Evolutionary conservation across 1,284 basidiomycete genomes (phyloP).

Genomic region (Sporisorium graminicola): DNA sequence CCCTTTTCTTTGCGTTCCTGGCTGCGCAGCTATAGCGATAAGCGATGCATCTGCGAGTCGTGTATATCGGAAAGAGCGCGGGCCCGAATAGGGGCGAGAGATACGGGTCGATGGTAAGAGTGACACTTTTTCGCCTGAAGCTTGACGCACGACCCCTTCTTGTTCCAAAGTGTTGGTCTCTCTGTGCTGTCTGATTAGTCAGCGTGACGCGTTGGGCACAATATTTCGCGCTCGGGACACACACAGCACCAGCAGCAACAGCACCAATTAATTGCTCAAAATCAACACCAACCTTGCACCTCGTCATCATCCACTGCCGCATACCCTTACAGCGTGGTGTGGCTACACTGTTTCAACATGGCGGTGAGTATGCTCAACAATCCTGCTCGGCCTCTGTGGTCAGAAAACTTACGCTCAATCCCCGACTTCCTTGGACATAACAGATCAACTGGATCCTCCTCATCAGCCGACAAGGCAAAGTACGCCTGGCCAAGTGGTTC

Average conservation of each 20-base stretch:
- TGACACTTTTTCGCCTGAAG: constrained; percentile 3
- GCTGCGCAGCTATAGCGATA: constrained; percentile 3
- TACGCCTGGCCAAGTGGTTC: constrained; percentile 98
- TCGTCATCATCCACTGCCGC: background rate
- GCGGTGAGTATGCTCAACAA: constrained; percentile 5
- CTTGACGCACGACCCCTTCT: constrained; percentile 12
- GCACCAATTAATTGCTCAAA: background rate
- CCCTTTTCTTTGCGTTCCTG: constrained; percentile 10
- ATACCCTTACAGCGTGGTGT: background rate
- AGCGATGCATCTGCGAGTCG: background rate
- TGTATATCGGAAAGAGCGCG: background rate
- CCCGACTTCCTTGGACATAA: background rate
- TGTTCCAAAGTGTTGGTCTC: constrained; percentile 27
- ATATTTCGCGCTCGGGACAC: constrained; percentile 33
- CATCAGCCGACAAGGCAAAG: constrained; percentile 96
- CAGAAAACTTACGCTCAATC: no score
- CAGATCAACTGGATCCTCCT: constrained; percentile 81
- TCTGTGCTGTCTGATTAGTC: constrained; percentile 17
- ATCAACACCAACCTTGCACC: constrained; percentile 10
- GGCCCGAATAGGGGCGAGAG: background rate
- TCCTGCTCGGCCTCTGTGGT: no score
- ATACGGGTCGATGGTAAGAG: background rate
- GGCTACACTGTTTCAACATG: constrained; percentile 2
- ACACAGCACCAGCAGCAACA: background rate
- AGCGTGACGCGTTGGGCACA: constrained; percentile 14